Evolutionary conservation across 2,329 filamentous ascomycete species (phyloP), one percentile per base, ranked within the genome.

Genomic region (Taxawa tesnikishii): DNA sequence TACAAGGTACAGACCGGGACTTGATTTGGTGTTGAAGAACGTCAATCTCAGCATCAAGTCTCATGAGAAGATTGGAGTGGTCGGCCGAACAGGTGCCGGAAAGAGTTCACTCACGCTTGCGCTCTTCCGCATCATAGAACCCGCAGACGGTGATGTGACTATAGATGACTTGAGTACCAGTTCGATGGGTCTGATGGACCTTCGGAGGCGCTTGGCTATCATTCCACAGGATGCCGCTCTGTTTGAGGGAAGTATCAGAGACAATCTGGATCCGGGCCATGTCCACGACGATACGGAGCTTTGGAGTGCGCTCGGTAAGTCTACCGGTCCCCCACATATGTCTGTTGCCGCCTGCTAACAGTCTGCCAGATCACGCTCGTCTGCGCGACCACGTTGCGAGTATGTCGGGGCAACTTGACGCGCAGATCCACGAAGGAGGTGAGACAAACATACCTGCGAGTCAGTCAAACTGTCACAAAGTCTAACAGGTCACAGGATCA

Each of bases 141-240:
- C 87, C 3, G 73, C 68, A 23, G 73, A 74, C 26, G 90, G 90
- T 32, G 70, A 79, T 48, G 90, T 98, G 46, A 81, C 75, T 46
- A 94, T 98, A 48, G 90, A 98, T 58, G 70, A 73, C 28, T 62
- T 98, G 33, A 82, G 94, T 58, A 94, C 90, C 9, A 88, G 83
- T 33, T 75, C 74, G 3, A 94, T 98, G 49, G 90, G 90, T 3
- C 63, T 98, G 32, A 61, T 93, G 33, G 90, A 98, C 55, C 69
- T 98, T 34, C 77, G 90, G 34, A 73, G 87, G 34, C 78, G 90
- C 36, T 67, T 98, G 29, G 88, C 90, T 33, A 98, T 98, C 50
- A 98, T 98, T 44, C 90, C 92, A 4, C 90, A 98, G 55, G 92
- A 98, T 59, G 88, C 90, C 17, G 88, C 88, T 41, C 73, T 98